A percentile compares a stretch with the other conserved stretches of the same genome.
Evolutionary conservation across 1,284 basidiomycete species (phyloP).

Genomic region (Porogramme epimiltina): DNA sequence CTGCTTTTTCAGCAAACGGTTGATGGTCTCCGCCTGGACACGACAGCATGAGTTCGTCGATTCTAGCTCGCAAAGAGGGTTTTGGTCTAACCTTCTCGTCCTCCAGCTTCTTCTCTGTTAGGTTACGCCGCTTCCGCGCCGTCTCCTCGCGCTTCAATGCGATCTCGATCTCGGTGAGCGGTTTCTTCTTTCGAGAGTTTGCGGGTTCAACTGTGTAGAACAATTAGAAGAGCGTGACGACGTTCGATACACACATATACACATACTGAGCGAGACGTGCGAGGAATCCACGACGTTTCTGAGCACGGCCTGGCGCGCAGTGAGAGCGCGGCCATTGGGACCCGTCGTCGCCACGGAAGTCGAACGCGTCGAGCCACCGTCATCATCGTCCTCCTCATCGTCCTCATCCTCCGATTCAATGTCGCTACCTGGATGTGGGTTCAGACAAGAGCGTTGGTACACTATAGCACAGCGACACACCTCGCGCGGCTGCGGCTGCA

Average conservation of each 20-base stretch:
- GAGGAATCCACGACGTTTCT: constrained; percentile 65
- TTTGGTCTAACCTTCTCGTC: constrained; percentile 76
- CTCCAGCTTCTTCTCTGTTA: constrained; percentile 88
- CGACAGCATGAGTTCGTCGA: background rate
- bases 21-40: constrained; percentile 80
- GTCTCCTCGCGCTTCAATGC: constrained; percentile 84
- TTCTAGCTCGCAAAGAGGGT: no score
- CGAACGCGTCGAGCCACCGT: constrained; percentile 28
- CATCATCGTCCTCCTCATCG: constrained; percentile 45
- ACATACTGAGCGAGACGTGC: constrained; percentile 63
- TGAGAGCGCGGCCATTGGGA: constrained; percentile 51
- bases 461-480: constrained; percentile 16
- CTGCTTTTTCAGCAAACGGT: constrained; percentile 87
- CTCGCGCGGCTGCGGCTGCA: constrained; percentile 14
- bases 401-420: constrained; percentile 59
- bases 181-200: constrained; percentile 65
- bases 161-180: constrained; percentile 81
- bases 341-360: constrained; percentile 34
- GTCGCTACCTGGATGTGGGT: constrained; percentile 33
- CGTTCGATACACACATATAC: background rate
- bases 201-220: constrained; percentile 44
- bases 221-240: background rate
- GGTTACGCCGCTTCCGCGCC: constrained; percentile 81
- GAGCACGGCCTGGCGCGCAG: constrained; percentile 72
- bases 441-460: background rate